Base-by-base conservation (phyloP, 768 basidiomycete genomes). In the Podaxis rugospora region DNA sequence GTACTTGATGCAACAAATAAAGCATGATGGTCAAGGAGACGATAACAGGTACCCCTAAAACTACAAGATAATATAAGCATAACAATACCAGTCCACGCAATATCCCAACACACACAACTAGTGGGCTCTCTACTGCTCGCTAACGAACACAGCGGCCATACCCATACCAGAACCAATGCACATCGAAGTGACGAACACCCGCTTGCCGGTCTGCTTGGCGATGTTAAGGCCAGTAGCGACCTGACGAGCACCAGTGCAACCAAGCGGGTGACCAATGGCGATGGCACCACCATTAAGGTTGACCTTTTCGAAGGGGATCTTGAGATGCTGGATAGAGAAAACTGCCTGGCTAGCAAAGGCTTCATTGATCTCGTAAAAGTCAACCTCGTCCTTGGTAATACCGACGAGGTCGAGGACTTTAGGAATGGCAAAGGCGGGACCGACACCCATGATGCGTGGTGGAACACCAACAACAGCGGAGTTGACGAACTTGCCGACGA, bases 361-460 rank as follows among this genome's bases (percentile, higher is more conserved):
- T 73, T 94, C 93, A 71, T 95, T 95, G 74, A 93, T 93, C 76
- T 95, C 92, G 75, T 78, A 96, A 70, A 95, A 92, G 75, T 96
- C 93, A 65, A 96, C 77, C 66, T 95, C 94, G 50, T 83, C 75
- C 62, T 79, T 76, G 46, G 75, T 71, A 51, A 95, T 78, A 14
- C 91, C 90, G 1, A 83, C 78, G 67, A 84, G 81, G 66, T 82
- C 78, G 59, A 95, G 85, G 2, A 80, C 80, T 63, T 83, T 83
- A 47, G 93, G 93, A 65, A 95, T 92, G 50, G 93, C 95, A 72
- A 83, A 90, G 37, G 91, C 91, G 1, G 94, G 94, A 57, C 94
- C 94, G 67, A 96, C 85, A 68, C 93, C 93, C 92, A 94, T 95
- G 71, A 94, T 86, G 63, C 85, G 83, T 47, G 92, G 92, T 2